Evolutionary conservation across 2,329 filamentous ascomycete genomes (phyloP), one percentile per base, ranked within the genome.

Genomic region (Xylaria arbuscula): DNA sequence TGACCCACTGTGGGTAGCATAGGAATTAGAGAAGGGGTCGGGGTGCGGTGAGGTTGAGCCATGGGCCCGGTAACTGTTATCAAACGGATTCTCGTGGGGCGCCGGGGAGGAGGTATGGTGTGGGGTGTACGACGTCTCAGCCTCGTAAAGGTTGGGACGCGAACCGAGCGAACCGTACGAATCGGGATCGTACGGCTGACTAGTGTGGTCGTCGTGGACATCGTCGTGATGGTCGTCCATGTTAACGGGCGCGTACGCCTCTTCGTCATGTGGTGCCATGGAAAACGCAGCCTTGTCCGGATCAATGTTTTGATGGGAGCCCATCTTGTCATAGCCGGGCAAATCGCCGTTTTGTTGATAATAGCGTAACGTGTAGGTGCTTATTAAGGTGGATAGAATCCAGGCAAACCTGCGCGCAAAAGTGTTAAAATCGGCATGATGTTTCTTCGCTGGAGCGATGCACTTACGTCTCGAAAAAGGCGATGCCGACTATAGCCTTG

Each of bases 251-350:
- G 88, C 87, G 74, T 91, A 91, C 51, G 87, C 85, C 75, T 90
- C 89, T 71, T 91, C 89, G 73, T 89, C 88, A 75, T 89, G 86
- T n/a, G 88, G 87, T 15, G 87, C 87, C 79, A 89, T 89, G 65
- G 88, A 90, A 80, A 91, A 91, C 68, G 89, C 89, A 34, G 89
- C 88, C 82, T 90, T 90, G 78, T 91, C 89, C 0, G 89, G 89
- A 76, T 91, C 89, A 72, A 90, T 90, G 80, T 87, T 86, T 72
- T 83, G 79, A 50, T 68, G 72, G 71, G 78, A 79, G 68, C 77
- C 77, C 59, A 82, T 79, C 62, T 82, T 82, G 74, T 88, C 87
- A 77, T 89, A 89, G 66, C 89, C 89, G 1, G 89, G 89, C 17
- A 90, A 83, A 64, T 80, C 84, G 74, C 87, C 86, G 79, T 90